Evolutionary conservation across 306 rosid species (phyloP).

Genomic region (Citrullus amarus): DNA sequence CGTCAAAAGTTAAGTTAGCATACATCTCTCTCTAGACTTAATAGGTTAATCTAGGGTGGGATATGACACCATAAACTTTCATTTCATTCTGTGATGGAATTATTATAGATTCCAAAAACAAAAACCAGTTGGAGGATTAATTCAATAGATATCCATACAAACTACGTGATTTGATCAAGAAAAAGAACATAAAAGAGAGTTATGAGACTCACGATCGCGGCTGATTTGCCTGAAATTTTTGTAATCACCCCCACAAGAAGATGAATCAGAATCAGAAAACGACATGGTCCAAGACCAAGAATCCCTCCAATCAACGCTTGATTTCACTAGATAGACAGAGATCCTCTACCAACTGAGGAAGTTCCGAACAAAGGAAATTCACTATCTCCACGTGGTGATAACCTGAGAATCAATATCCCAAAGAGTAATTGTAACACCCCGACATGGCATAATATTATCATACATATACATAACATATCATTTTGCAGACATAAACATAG

Average conservation of each 20-base stretch:
- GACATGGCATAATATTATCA: not conserved
- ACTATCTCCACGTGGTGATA: not conserved
- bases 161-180: no score
- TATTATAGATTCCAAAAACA: no score
- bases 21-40: no score
- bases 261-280: conserved; percentile 44
- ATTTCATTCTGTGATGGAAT: no score
- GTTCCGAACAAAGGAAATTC: not conserved
- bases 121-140: no score
- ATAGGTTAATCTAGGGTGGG: no score
- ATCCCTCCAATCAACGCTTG: not conserved
- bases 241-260: conserved; percentile 38
- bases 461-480: no score
- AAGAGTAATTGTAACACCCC: no score
- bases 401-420: not conserved
- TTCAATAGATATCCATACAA: no score
- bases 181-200: not conserved
- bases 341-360: not conserved
- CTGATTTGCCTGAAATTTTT: conserved; percentile 46
- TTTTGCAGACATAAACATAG: no score
- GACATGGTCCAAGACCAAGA: conserved; percentile 24
- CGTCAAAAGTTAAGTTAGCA: no score
- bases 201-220: conserved; percentile 37
- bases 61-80: no score
- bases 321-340: not conserved